phyloP scores from a whole-genome alignment of 192 early-diverging fungal species.

The Entomortierella lignicola region DNA sequence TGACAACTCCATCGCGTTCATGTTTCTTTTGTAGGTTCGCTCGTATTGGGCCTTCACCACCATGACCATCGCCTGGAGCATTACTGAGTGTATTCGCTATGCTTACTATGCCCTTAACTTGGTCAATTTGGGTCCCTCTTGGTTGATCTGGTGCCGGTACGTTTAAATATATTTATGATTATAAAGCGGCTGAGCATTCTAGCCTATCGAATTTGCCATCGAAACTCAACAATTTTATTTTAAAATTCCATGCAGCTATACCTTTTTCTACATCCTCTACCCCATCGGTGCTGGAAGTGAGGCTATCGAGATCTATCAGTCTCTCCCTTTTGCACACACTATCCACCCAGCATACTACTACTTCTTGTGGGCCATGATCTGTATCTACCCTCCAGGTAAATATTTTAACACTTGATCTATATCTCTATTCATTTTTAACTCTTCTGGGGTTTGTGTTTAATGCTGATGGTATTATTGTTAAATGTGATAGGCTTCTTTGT shows the following conservation, averaged over 20 bases:
- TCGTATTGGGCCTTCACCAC: constrained; percentile 75
- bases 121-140: constrained; percentile 65
- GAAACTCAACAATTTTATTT: constrained; percentile 24
- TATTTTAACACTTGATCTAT: not conserved
- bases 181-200: too few relatives aligned
- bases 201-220: too few relatives aligned
- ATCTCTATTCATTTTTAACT: not conserved
- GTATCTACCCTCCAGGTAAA: constrained; percentile 81
- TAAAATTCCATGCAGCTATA: constrained; percentile 76
- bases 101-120: constrained; percentile 87
- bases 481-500: constrained; percentile 73
- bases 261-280: constrained; percentile 94
- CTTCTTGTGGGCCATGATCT: constrained; percentile 66
- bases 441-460: constrained; percentile 3
- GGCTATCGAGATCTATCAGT: constrained; percentile 78
- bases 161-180: constrained; percentile 1
- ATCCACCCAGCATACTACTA: constrained; percentile 68
- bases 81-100: constrained; percentile 94
- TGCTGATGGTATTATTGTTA: not conserved
- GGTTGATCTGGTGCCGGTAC: constrained; percentile 71
- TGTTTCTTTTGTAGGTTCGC: constrained; percentile 62
- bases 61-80: constrained; percentile 91
- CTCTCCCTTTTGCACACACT: constrained; percentile 70
- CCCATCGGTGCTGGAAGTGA: constrained; percentile 91
- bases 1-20: not conserved